A percentile compares a stretch with the other conserved stretches of the same genome.
Conservation (phyloP, 2,329 filamentous ascomycete species). For the Hymenoscyphus repandus region DNA sequence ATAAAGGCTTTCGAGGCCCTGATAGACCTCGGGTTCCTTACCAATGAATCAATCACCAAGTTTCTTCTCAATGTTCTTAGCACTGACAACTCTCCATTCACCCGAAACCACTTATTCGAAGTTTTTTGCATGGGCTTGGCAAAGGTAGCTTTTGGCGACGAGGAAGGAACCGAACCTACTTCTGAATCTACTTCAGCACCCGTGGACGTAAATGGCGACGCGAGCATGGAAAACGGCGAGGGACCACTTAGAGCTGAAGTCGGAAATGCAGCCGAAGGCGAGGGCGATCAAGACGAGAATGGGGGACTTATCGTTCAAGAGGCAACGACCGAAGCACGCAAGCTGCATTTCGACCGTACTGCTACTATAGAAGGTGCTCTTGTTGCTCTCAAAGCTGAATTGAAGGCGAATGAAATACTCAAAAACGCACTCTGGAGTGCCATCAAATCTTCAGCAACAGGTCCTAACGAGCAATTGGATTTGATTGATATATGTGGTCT, state of each 20-base stretch:
- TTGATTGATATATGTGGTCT: constrained; percentile 47
- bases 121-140: constrained; percentile 55
- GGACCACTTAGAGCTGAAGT: background rate
- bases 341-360: constrained; percentile 43
- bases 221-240: constrained; percentile 11
- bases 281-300: background rate
- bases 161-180: background rate
- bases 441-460: constrained; percentile 42
- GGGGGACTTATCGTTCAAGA: constrained; percentile 42
- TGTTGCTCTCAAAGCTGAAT: constrained; percentile 42
- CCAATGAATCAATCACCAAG: constrained; percentile 48
- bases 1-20: constrained; percentile 62
- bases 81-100: constrained; percentile 58
- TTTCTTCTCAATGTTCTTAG: constrained; percentile 54
- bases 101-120: constrained; percentile 55
- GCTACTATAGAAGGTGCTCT: constrained; percentile 44
- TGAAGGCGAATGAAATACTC: constrained; percentile 41
- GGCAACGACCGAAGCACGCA: constrained; percentile 40
- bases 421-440: constrained; percentile 45
- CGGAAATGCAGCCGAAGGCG: background rate
- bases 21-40: constrained; percentile 56
- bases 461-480: constrained; percentile 43
- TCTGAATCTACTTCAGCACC: constrained; percentile 22
- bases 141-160: constrained; percentile 58
- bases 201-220: constrained; percentile 9